Evolutionary conservation across 306 rosid genomes (phyloP).

Genomic region (Arachis stenosperma): DNA sequence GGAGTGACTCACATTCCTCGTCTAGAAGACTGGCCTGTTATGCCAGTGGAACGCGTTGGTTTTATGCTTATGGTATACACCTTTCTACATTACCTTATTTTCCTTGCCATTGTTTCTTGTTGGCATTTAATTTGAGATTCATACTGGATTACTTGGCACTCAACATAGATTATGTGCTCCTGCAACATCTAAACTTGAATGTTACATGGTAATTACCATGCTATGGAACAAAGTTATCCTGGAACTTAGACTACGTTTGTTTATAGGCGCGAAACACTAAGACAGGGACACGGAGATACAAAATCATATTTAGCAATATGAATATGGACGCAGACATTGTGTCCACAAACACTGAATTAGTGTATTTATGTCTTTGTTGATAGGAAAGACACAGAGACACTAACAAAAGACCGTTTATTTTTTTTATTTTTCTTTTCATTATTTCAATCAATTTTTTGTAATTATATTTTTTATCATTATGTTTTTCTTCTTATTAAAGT

Average conservation of each 20-base stretch:
- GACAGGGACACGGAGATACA: too few relatives aligned
- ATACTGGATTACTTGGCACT: background rate
- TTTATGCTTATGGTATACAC: slow-evolving; percentile 74
- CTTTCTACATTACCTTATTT: slow-evolving; percentile 25
- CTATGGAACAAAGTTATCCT: background rate
- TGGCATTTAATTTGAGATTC: slow-evolving; percentile 16
- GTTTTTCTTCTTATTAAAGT: too few relatives aligned
- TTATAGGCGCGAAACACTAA: too few relatives aligned
- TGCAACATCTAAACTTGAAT: slow-evolving; percentile 4
- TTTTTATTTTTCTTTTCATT: too few relatives aligned
- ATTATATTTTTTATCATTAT: too few relatives aligned
- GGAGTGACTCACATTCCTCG: slow-evolving; percentile 82
- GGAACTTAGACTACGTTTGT: background rate
- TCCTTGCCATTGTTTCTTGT: slow-evolving; percentile 19
- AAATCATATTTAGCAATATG: too few relatives aligned
- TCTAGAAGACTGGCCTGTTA: slow-evolving; percentile 85
- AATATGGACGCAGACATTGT: too few relatives aligned
- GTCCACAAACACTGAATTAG: too few relatives aligned
- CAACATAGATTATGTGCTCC: slow-evolving; percentile 1
- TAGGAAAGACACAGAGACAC: too few relatives aligned
- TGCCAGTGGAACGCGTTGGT: slow-evolving; percentile 82
- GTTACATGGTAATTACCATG: background rate
- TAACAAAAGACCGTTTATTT: too few relatives aligned
- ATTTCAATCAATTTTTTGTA: too few relatives aligned
- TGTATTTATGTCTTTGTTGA: too few relatives aligned